Percentiles rank a stretch among this genome's conserved stretches.
Evolutionary conservation across 1,139 yeast genomes (phyloP).

Genomic region (Blastobotrys raffinosifermentans): DNA sequence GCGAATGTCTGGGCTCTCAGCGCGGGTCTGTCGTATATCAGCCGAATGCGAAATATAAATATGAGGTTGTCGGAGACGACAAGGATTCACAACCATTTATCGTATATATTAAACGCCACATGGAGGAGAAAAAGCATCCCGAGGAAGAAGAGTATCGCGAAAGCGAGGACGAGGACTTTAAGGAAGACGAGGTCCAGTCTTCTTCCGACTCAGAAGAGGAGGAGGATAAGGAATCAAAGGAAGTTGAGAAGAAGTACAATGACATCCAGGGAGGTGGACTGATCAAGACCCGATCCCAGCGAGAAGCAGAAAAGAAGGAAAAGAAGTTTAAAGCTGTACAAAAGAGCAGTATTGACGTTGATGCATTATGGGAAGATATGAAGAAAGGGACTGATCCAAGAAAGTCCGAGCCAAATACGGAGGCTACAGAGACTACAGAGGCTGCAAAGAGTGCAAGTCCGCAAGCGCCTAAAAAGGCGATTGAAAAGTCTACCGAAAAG

Average conservation of each 20-base stretch:
- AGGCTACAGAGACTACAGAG: slow-evolving; percentile 6
- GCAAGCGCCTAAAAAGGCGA: neutral
- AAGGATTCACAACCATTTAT: no score
- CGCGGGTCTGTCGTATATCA: no score
- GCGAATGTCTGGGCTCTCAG: no score
- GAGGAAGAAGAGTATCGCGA: slow-evolving; percentile 40
- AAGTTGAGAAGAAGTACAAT: slow-evolving; percentile 36
- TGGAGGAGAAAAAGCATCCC: slow-evolving; percentile 3
- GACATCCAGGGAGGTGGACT: slow-evolving; percentile 50
- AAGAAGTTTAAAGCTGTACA: slow-evolving; percentile 18
- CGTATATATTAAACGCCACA: no score
- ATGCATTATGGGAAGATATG: slow-evolving; percentile 51
- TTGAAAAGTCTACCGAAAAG: neutral
- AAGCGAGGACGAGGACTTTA: slow-evolving; percentile 62
- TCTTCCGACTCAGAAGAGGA: slow-evolving; percentile 12
- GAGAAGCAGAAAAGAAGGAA: slow-evolving; percentile 38
- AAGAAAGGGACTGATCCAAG: slow-evolving; percentile 22
- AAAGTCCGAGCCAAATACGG: slow-evolving; percentile 1
- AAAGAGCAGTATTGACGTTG: slow-evolving; percentile 38
- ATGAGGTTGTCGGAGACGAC: no score
- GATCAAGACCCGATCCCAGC: slow-evolving; percentile 51
- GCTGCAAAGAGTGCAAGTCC: neutral
- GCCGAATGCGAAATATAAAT: no score
- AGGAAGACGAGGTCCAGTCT: slow-evolving; percentile 35
- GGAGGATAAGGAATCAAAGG: slow-evolving; percentile 29